A percentile compares a stretch with the other conserved stretches of the same genome.
Conservation (phyloP, 805 yeast genomes). For the Candida dajiaensis region DNA sequence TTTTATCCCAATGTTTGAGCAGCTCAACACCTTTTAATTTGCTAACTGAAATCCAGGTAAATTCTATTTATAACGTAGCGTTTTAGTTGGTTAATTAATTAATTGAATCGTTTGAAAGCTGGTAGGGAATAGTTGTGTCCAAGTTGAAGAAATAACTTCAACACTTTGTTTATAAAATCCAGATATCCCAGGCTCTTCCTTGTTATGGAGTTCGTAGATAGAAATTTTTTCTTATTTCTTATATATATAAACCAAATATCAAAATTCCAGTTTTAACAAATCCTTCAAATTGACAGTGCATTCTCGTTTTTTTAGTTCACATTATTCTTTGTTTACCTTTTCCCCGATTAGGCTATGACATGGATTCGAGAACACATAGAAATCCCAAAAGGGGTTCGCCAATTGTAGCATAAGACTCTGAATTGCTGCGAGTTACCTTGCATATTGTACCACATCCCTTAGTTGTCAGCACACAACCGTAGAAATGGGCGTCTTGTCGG, state of each 20-base stretch:
- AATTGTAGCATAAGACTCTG: not conserved
- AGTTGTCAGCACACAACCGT: not conserved
- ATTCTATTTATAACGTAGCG: not conserved
- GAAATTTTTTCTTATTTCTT: no score
- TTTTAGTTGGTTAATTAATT: no score
- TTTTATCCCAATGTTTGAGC: not conserved
- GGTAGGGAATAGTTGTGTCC: not conserved
- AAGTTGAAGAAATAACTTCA: not conserved
- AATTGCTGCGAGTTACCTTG: not conserved
- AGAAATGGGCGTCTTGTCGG: not conserved
- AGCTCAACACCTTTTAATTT: not conserved
- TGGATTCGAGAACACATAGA: not conserved
- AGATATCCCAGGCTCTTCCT: not conserved
- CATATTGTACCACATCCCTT: not conserved
- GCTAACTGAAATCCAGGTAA: not conserved
- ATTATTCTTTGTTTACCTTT: constrained; percentile 9
- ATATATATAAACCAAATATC: not conserved
- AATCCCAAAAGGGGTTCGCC: not conserved
- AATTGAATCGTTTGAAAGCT: no score
- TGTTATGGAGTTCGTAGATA: not conserved
- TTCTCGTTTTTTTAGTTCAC: not conserved
- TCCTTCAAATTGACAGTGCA: not conserved
- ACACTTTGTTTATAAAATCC: no score
- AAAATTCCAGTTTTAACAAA: not conserved
- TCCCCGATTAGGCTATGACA: constrained; percentile 5